Base-by-base conservation (phyloP, 2,329 filamentous ascomycete species). In the Nannizziopsis barbatae region DNA sequence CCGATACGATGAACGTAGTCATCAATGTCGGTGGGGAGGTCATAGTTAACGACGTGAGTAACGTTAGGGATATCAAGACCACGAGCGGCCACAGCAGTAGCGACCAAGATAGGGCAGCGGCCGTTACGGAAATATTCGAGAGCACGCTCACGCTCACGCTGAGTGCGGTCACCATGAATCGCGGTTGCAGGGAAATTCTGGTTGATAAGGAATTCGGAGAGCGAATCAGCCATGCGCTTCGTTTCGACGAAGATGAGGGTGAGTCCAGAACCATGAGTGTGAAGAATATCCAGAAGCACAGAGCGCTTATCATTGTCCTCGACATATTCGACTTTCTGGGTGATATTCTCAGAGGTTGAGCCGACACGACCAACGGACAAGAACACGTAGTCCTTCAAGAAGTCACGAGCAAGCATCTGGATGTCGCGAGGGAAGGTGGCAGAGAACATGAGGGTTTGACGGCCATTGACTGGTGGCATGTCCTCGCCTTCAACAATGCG, bases 331-430 rank as follows among this genome's bases (percentile, higher is more conserved):
- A 98, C 81, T 77, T 94, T 95, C 71, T 98, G 92, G 48, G 92
- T 96, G 55, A 98, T 96, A 78, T 96, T 98, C 80, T 96, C 90
- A n/a, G 92, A 96, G 30, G 92, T 96, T 45, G 92, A 96, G 70
- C 92, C 92, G 52, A 96, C 92, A 79, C 92, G 90, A 62, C 90
- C 92, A 58, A 98, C 92, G 12, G 92, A 98, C 62, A 98, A 78
- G 81, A 98, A 98, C 63, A 98, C 82, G 74, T 98, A 98, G 66
- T 98, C 92, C 76, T 94, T 95, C 65, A 98, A 75, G 79, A 98
- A 98, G 68, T 98, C 92, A 63, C 92, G 84, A 53, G 92, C 92
- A 52, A 98, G 84, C 85, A 96, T 93, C 77, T 98, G 92, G 50
- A 98, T 98, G 68, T 98, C 92, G 60, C 90, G 87, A 53, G 92